Percentiles rank a stretch among this genome's conserved stretches.
Evolutionary conservation across 768 basidiomycete species (phyloP).

Genomic region (Lactifluus piperatus): DNA sequence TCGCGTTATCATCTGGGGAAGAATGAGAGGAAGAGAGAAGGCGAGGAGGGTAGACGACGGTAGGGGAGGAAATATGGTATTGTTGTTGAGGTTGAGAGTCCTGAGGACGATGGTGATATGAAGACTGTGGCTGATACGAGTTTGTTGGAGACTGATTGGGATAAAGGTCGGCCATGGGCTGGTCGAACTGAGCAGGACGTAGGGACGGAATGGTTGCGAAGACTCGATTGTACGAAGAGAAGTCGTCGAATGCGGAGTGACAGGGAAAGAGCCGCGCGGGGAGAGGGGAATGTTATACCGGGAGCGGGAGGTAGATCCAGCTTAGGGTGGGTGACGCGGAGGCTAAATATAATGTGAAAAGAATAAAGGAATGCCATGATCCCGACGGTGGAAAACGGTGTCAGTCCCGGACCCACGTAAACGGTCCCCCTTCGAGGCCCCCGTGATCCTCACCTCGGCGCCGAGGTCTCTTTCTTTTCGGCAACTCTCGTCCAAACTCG

Average conservation of each 20-base stretch:
- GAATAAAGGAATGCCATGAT: conserved; percentile 29
- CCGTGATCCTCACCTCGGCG: conserved; percentile 31
- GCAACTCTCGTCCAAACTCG: conserved; percentile 25
- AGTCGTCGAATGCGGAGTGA: conserved; percentile 17
- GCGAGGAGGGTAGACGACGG: conserved; percentile 17
- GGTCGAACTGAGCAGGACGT: conserved; percentile 34
- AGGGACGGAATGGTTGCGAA: conserved; percentile 30
- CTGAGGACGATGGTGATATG: conserved; percentile 17
- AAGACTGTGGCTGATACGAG: conserved; percentile 14
- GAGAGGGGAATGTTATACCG: conserved; percentile 20
- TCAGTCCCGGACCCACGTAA: conserved; percentile 16
- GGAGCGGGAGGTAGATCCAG: conserved; percentile 25
- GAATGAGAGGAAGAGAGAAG: conserved; percentile 17
- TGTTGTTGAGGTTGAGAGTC: conserved; percentile 13
- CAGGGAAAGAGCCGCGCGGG: conserved; percentile 20
- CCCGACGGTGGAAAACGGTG: conserved; percentile 32
- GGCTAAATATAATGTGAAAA: conserved; percentile 24
- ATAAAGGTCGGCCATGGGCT: conserved; percentile 24
- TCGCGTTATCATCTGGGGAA: conserved; percentile 17
- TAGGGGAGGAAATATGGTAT: conserved; percentile 12
- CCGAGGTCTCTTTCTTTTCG: conserved; percentile 31
- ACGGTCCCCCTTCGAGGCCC: conserved; percentile 18
- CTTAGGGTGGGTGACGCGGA: conserved; percentile 27
- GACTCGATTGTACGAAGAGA: conserved; percentile 15
- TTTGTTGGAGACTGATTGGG: conserved; percentile 19